A percentile compares a stretch with the other conserved stretches of the same genome.
Evolutionary conservation across 1,139 yeast species (phyloP).

Genomic region (Suhomyces wounanorum): DNA sequence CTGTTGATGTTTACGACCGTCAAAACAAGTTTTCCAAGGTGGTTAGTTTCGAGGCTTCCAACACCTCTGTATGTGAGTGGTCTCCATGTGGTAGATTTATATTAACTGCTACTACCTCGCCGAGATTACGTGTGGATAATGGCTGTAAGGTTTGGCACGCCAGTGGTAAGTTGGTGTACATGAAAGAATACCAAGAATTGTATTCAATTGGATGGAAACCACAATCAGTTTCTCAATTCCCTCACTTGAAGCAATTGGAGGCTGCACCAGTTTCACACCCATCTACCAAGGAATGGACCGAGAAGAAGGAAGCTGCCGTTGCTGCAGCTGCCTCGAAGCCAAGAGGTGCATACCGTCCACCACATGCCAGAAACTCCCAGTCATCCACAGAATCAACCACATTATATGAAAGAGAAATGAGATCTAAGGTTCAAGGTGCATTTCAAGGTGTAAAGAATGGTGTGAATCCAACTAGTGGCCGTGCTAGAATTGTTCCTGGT

Average conservation of each 20-base stretch:
- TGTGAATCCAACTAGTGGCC: constrained; percentile 24
- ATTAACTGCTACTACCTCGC: constrained; percentile 95
- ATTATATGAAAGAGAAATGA: constrained; percentile 59
- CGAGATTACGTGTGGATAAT: constrained; percentile 95
- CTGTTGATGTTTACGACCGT: constrained; percentile 93
- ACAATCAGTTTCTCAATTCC: constrained; percentile 60
- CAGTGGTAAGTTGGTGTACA: constrained; percentile 76
- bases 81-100: constrained; percentile 96
- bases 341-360: constrained; percentile 92
- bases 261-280: constrained; percentile 68
- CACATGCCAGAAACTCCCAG: constrained; percentile 70
- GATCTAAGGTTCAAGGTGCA: constrained; percentile 22
- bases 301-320: constrained; percentile 41
- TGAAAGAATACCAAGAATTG: constrained; percentile 79
- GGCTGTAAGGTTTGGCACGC: constrained; percentile 94
- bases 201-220: constrained; percentile 87
- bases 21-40: constrained; percentile 81
- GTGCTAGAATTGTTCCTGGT: constrained; percentile 44
- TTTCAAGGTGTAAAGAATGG: constrained; percentile 25
- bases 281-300: constrained; percentile 60
- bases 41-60: constrained; percentile 84
- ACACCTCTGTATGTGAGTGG: constrained; percentile 96
- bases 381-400: constrained; percentile 48
- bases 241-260: constrained; percentile 56
- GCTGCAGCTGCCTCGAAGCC: constrained; percentile 53